phyloP scores from a whole-genome alignment of 2,329 filamentous ascomycete genomes.

The Paraconiothyrium brasiliense region DNA sequence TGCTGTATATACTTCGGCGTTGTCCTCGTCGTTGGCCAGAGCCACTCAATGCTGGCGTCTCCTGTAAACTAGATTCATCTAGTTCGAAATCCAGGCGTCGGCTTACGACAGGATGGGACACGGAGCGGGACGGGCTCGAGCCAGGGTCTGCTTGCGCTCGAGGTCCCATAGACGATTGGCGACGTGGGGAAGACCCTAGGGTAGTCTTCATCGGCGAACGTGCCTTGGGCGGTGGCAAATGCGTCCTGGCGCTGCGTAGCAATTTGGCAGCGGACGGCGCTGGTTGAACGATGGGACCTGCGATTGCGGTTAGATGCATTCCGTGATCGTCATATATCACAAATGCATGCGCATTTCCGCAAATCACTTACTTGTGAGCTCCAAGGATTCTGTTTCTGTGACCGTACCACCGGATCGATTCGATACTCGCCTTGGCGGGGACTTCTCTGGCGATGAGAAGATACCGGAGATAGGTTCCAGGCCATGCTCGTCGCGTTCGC shows the following conservation, averaged over 20 bases:
- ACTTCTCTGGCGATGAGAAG: slow-evolving; percentile 85
- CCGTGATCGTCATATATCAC: neutral
- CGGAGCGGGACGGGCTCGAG: slow-evolving; percentile 41
- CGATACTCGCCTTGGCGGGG: slow-evolving; percentile 52
- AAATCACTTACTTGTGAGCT: slow-evolving; percentile 66
- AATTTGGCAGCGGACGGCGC: slow-evolving; percentile 55
- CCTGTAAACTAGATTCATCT: slow-evolving; percentile 46
- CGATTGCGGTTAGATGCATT: slow-evolving; percentile 1
- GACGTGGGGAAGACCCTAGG: slow-evolving; percentile 66
- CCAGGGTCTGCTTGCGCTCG: slow-evolving; percentile 58
- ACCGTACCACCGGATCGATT: slow-evolving; percentile 54
- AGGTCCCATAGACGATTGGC: slow-evolving; percentile 66
- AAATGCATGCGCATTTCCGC: neutral
- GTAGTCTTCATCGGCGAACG: slow-evolving; percentile 72
- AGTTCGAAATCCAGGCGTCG: slow-evolving; percentile 65
- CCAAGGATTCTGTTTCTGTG: slow-evolving; percentile 68
- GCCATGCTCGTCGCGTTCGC: slow-evolving; percentile 87
- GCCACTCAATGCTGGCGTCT: slow-evolving; percentile 45
- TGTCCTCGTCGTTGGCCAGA: slow-evolving; percentile 43
- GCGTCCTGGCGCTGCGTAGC: slow-evolving; percentile 54
- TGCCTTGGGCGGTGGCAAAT: slow-evolving; percentile 61
- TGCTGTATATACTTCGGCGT: slow-evolving; percentile 43
- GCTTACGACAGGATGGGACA: slow-evolving; percentile 56
- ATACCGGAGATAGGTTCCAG: slow-evolving; percentile 87
- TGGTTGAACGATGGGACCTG: slow-evolving; percentile 62